These are phyloP conservation scores for Diplotaxis tenuifolia DNA, from an alignment of 345 rosid genomes.

Conservation along the genomic window DNA sequence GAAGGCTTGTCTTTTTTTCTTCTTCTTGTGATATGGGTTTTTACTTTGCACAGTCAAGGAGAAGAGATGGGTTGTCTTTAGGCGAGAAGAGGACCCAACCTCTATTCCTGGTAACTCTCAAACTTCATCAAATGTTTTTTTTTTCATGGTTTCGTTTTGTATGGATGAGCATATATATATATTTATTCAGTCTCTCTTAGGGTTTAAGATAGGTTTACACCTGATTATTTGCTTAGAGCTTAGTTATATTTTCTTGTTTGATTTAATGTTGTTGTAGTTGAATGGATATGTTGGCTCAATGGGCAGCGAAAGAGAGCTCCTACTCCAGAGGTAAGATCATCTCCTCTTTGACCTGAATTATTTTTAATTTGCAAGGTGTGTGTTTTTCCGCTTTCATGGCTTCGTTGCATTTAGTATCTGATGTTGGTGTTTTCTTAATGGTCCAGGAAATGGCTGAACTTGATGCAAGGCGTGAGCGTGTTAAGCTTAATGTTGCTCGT, in stretches of 20 bases:
- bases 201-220: not conserved
- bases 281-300: conserved; percentile 98
- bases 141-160: conserved; percentile 1
- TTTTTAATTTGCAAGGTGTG: not conserved
- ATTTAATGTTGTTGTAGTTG: conserved; percentile 55
- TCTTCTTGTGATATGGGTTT: not conserved
- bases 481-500: conserved; percentile 81
- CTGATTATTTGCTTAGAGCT: not conserved
- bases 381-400: not conserved
- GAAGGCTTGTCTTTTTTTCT: not conserved
- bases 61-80: conserved; percentile 90
- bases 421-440: conserved; percentile 26
- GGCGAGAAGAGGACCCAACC: conserved; percentile 86
- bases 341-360: not conserved
- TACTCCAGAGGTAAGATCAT: conserved; percentile 63
- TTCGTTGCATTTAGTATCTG: conserved; percentile 8
- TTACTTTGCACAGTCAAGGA: conserved; percentile 72
- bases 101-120: conserved; percentile 64
- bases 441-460: conserved; percentile 71
- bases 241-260: not conserved
- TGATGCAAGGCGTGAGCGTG: conserved; percentile 82
- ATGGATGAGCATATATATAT: not conserved
- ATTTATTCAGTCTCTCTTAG: not conserved
- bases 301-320: conserved; percentile 92
- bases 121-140: not conserved